Evolutionary conservation across 108 stramenopile species (phyloP).

Genomic region (Skeletonema menzelii): DNA sequence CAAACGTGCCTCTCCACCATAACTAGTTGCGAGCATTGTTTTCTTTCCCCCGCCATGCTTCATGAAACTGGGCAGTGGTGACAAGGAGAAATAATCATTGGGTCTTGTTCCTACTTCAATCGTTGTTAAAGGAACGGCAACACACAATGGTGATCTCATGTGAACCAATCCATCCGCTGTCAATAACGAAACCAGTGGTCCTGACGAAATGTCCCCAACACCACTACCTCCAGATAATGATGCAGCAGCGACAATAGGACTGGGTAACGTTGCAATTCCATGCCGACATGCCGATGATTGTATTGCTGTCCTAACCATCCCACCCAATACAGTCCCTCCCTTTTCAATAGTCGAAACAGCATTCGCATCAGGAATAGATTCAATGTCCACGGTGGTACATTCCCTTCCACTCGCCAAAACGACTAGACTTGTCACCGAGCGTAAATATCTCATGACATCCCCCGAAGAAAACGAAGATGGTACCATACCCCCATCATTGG

Average conservation of each 20-base stretch:
- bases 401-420: slow-evolving; percentile 78
- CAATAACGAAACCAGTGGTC: slow-evolving; percentile 58
- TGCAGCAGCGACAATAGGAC: slow-evolving; percentile 77
- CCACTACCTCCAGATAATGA: slow-evolving; percentile 16
- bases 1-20: slow-evolving; percentile 68
- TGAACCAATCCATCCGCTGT: slow-evolving; percentile 81
- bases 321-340: slow-evolving; percentile 8
- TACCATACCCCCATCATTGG: not conserved
- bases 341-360: slow-evolving; percentile 7
- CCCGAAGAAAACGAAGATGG: slow-evolving; percentile 36
- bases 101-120: slow-evolving; percentile 90
- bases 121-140: slow-evolving; percentile 72
- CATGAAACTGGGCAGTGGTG: slow-evolving; percentile 24
- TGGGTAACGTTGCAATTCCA: slow-evolving; percentile 57
- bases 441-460: slow-evolving; percentile 33
- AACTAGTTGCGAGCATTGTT: slow-evolving; percentile 58
- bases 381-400: slow-evolving; percentile 71
- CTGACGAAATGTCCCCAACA: slow-evolving; percentile 25
- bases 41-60: not conserved
- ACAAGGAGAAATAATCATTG: slow-evolving; percentile 80
- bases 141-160: slow-evolving; percentile 74
- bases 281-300: slow-evolving; percentile 50
- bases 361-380: slow-evolving; percentile 34
- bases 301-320: slow-evolving; percentile 10
- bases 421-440: slow-evolving; percentile 35